Base-by-base conservation (phyloP, 2,329 filamentous ascomycete species). In the Coniella vitis region DNA sequence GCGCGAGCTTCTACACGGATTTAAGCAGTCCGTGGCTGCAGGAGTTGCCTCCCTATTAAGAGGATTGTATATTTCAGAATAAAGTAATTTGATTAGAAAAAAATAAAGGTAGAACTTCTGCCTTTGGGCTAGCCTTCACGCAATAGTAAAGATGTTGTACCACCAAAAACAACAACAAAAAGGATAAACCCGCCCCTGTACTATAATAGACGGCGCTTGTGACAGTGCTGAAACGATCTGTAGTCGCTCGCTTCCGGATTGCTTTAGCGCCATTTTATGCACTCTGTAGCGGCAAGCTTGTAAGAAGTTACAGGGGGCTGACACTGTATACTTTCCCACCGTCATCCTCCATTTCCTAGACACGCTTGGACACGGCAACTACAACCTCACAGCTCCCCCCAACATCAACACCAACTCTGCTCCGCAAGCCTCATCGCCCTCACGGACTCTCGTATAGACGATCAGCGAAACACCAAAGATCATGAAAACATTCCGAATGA, bases 1-100 rank as follows among this genome's bases (percentile, higher is more conserved):
- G 73, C 0, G 73, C 73, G 0, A 73, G 70, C 25, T 77, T 77
- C 55, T 73, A 71, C 42, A 75, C 70, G 0, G 62, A 76, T 51
- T 55, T 76, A 49, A 59, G 61, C 17, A 66, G 67, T 34, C 56
- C 65, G 20, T 69, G 69, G 53, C 46, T 72, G 31, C 51, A 57
- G 45, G 55, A 53, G 36, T n/a, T 53, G 36, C 37, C 45, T 12
- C 45, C 45, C 22, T 47, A 47, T 8, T 47, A 20, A 14, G n/a
- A 29, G 25, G n/a, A n/a, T n/a, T n/a, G n/a, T n/a, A n/a, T n/a
- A n/a, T n/a, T n/a, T n/a, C n/a, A n/a, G n/a, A n/a, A n/a, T n/a
- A n/a, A 10, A 29, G 25, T 29, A 29, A 29, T 29, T 5, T 29
- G 25, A 29, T 29, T 10, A 10, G 5, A 29, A 5, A 5, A 5